These are phyloP conservation scores for Hansenula sp. DNA, from an alignment of 1,139 yeast genomes.

Conservation along the genomic window DNA sequence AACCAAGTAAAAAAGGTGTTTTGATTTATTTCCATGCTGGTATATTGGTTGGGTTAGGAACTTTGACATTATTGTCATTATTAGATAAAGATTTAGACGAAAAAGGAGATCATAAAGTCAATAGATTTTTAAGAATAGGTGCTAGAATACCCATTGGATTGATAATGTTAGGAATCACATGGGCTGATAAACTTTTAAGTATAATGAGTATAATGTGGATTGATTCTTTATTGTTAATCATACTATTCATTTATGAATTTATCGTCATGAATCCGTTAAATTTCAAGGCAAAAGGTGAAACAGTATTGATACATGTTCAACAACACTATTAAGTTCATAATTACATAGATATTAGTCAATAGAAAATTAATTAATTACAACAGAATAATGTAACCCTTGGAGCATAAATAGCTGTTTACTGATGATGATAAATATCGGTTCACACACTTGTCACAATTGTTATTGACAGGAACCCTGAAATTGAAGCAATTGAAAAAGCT, in stretches of 20 bases:
- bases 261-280: slow-evolving; percentile 13
- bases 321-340: no score
- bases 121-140: slow-evolving; percentile 15
- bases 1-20: slow-evolving; percentile 15
- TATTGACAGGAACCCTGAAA: no score
- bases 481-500: no score
- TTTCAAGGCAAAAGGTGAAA: not conserved
- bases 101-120: slow-evolving; percentile 7
- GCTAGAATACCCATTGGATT: slow-evolving; percentile 17
- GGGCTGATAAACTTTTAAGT: slow-evolving; percentile 12
- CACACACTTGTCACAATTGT: no score
- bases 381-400: no score
- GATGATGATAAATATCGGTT: no score
- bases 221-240: slow-evolving; percentile 12
- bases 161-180: slow-evolving; percentile 13
- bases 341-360: no score
- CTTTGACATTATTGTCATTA: slow-evolving; percentile 12
- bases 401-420: no score
- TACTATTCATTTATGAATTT: slow-evolving; percentile 14
- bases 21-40: slow-evolving; percentile 18
- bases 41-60: slow-evolving; percentile 11
- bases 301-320: not conserved
- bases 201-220: slow-evolving; percentile 17
- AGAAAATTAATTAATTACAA: no score
- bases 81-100: slow-evolving; percentile 14